Evolutionary conservation across 2,329 filamentous ascomycete genomes (phyloP), one percentile per base, ranked within the genome.

Genomic region (Fusarium nodosum): DNA sequence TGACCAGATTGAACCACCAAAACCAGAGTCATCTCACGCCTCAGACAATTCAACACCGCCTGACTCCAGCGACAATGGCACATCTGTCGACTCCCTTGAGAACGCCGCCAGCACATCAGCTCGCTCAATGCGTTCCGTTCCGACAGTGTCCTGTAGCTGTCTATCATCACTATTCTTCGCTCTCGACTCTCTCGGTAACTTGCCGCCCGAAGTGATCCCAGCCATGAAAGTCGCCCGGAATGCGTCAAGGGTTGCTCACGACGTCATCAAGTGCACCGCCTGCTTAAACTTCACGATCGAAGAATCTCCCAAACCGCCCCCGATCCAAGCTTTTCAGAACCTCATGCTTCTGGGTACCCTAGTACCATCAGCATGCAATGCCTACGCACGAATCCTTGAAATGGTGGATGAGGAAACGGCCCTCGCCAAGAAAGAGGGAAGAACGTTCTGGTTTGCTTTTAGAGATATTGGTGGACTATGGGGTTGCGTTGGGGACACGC

Each of bases 321-420:
- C 82, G 24, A 82, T 88, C 52, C 83, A 86, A 53, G 71, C 81
- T 31, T 86, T 87, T 64, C 88, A 90, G 74, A 88, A 83, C 72
- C 80, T 85, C 51, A 89, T 89, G 86, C 80, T 88, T 54, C 79
- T 90, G 6, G 86, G 83, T 9, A 84, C 87, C 3, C 81, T 90
- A 31, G 78, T 90, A 5, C 87, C 87, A 3, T 85, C 86, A 11
- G 82, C 87, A 45, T 86, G 84, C 55, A 85, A 88, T 73, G 85
- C 86, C 10, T 90, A 90, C 79, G 82, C 81, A 56, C 79, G 77
- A 30, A 85, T 90, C 47, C 79, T 90, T 15, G 77, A 78, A 50
- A 82, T 87, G 78, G 80, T 90, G 10, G 87, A 90, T 65, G 74
- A 74, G n/a, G 85, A 88, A 70, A 78, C 83, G 0, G 77, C 79